Conservation (phyloP, 768 basidiomycete genomes). For the Cantharellus anzutake region DNA sequence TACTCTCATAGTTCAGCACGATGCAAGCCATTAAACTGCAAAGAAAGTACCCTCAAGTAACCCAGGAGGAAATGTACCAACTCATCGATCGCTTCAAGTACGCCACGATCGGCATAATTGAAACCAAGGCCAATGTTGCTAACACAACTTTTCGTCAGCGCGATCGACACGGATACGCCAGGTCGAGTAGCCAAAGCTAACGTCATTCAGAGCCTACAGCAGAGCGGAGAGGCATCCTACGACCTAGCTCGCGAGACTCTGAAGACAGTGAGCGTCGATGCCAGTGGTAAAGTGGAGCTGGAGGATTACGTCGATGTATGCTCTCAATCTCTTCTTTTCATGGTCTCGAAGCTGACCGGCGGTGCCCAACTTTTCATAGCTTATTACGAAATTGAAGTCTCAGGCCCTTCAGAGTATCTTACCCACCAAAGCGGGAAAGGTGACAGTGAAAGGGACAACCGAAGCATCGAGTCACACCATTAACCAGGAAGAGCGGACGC, state of each 20-base stretch:
- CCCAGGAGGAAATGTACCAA: conserved; percentile 86
- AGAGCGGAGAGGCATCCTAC: conserved; percentile 44
- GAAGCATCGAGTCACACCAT: conserved; percentile 93
- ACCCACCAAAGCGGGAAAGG: conserved; percentile 63
- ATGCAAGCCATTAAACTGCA: conserved; percentile 79
- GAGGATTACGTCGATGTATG: conserved; percentile 96
- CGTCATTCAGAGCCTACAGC: conserved; percentile 60
- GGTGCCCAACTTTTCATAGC: conserved; percentile 22
- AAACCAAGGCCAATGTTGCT: not conserved
- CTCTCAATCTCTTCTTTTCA: not conserved
- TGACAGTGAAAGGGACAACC: conserved; percentile 86
- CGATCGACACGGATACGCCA: conserved; percentile 58
- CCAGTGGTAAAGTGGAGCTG: conserved; percentile 87
- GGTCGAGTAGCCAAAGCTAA: conserved; percentile 69
- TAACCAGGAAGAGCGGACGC: conserved; percentile 86
- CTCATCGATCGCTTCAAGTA: conserved; percentile 94
- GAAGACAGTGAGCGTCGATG: conserved; percentile 86
- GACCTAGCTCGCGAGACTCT: conserved; percentile 37
- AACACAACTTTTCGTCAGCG: conserved; percentile 21
- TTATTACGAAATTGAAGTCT: conserved; percentile 55
- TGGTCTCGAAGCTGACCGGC: not conserved
- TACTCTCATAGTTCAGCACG: not conserved
- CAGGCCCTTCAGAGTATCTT: conserved; percentile 20
- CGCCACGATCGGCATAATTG: conserved; percentile 18
- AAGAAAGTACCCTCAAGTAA: conserved; percentile 81